A percentile compares a stretch with the other conserved stretches of the same genome.
phyloP scores from a whole-genome alignment of 2,329 filamentous ascomycete genomes.

The Chaetomiaceae sp. region DNA sequence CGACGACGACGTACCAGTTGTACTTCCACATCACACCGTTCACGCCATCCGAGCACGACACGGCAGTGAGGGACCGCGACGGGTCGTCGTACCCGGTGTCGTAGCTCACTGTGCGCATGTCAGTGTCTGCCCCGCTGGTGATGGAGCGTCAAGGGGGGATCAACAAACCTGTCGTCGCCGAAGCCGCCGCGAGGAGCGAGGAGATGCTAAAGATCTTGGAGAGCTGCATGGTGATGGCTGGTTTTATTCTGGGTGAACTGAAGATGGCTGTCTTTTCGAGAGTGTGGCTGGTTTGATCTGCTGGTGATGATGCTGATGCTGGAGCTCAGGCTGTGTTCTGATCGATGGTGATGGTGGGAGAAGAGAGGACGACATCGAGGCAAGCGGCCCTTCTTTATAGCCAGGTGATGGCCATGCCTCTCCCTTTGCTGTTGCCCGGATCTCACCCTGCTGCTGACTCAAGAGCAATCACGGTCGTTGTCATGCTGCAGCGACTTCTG shows the following conservation, averaged over 20 bases:
- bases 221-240: constrained; percentile 24
- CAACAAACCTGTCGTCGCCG: constrained; percentile 24
- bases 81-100: constrained; percentile 65
- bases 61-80: constrained; percentile 47
- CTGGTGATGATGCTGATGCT: constrained; percentile 1
- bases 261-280: neutral
- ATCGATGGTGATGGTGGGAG: neutral
- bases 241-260: neutral
- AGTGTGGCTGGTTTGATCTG: neutral
- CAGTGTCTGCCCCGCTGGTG: neutral
- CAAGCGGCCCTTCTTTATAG: neutral
- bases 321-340: neutral
- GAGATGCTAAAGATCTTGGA: constrained; percentile 27
- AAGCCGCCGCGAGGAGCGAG: constrained; percentile 26
- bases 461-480: neutral
- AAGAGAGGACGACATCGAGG: neutral
- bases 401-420: neutral
- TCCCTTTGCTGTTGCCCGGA: neutral
- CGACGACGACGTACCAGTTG: constrained; percentile 41
- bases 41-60: constrained; percentile 63
- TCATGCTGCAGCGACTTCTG: neutral
- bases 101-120: constrained; percentile 54
- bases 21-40: constrained; percentile 63
- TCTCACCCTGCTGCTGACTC: neutral
- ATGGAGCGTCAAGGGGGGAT: too few relatives aligned